Evolutionary conservation across 2,329 filamentous ascomycete genomes (phyloP).

Genomic region (Mycosphaerella sp.): DNA sequence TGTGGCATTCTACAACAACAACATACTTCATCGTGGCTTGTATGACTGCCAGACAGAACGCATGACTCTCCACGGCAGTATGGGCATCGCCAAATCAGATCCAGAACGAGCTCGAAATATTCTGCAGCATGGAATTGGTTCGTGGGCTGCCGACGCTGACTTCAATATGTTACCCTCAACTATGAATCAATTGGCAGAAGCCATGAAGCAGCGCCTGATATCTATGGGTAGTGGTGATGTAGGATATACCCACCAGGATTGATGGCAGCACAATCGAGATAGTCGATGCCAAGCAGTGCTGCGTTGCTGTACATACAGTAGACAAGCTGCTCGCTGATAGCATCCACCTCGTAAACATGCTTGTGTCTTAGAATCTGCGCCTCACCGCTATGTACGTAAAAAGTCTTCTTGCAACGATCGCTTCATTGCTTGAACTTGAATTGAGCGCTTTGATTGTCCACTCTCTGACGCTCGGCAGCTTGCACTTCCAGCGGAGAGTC

Average conservation of each 20-base stretch:
- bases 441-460: too few species aligned
- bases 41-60: slow-evolving; percentile 56
- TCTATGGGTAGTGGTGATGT: slow-evolving; percentile 57
- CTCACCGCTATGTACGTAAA: too few species aligned
- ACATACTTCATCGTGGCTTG: slow-evolving; percentile 70
- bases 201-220: slow-evolving; percentile 58
- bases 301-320: too few species aligned
- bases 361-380: too few species aligned
- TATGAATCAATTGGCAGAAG: slow-evolving; percentile 47
- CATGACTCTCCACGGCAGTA: slow-evolving; percentile 66
- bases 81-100: slow-evolving; percentile 55
- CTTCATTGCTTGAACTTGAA: too few species aligned
- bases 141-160: slow-evolving; percentile 56
- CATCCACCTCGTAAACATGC: too few species aligned
- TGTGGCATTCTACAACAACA: slow-evolving; percentile 83
- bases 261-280: not conserved
- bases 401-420: too few species aligned
- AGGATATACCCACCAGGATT: slow-evolving; percentile 57
- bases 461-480: too few species aligned
- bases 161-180: slow-evolving; percentile 44
- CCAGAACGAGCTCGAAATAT: slow-evolving; percentile 60
- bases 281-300: too few species aligned
- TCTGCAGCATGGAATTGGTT: slow-evolving; percentile 65
- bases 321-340: too few species aligned
- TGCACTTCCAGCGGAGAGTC: too few species aligned